Evolutionary conservation across 208 protist genomes (phyloP).

Genomic region (Trypanosoma platydactyli): DNA sequence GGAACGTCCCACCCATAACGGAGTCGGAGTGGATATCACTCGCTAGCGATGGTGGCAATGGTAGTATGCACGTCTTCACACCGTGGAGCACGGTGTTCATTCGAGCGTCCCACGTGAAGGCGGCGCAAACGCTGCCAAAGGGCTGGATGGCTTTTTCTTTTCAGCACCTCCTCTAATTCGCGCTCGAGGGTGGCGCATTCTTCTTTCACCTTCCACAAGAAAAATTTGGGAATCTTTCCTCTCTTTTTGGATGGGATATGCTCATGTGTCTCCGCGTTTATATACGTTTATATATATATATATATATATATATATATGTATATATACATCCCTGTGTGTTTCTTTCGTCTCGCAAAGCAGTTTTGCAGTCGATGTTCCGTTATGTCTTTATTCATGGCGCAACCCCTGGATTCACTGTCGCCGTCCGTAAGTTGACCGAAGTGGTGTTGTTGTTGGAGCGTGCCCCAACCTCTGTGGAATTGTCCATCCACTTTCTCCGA

Average conservation of each 20-base stretch:
- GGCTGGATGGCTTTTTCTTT: slow-evolving; percentile 18
- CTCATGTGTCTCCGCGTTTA: neutral
- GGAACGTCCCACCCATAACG: slow-evolving; percentile 24
- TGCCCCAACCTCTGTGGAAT: slow-evolving; percentile 38
- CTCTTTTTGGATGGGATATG: neutral
- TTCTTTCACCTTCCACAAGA: too few species aligned
- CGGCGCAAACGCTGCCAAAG: slow-evolving; percentile 15
- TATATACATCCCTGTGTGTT: neutral
- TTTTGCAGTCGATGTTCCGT: slow-evolving; percentile 32
- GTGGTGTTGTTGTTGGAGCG: slow-evolving; percentile 44
- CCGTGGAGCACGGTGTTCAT: slow-evolving; percentile 29
- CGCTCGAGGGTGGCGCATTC: neutral
- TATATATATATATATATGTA: too few species aligned
- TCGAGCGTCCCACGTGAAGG: slow-evolving; percentile 14
- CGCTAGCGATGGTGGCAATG: neutral
- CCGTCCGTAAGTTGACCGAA: slow-evolving; percentile 32
- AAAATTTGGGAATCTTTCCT: too few species aligned
- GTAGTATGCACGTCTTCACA: slow-evolving; percentile 9
- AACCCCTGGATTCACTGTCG: slow-evolving; percentile 36
- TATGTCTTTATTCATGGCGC: slow-evolving; percentile 40
- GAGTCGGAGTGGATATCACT: slow-evolving; percentile 4
- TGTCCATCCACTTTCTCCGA: slow-evolving; percentile 54
- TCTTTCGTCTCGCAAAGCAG: slow-evolving; percentile 5
- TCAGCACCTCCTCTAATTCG: neutral
- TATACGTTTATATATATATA: neutral